Percentiles rank a stretch among this genome's conserved stretches.
Evolutionary conservation across 768 basidiomycete species (phyloP).

Genomic region (Tephrocybe sp.): DNA sequence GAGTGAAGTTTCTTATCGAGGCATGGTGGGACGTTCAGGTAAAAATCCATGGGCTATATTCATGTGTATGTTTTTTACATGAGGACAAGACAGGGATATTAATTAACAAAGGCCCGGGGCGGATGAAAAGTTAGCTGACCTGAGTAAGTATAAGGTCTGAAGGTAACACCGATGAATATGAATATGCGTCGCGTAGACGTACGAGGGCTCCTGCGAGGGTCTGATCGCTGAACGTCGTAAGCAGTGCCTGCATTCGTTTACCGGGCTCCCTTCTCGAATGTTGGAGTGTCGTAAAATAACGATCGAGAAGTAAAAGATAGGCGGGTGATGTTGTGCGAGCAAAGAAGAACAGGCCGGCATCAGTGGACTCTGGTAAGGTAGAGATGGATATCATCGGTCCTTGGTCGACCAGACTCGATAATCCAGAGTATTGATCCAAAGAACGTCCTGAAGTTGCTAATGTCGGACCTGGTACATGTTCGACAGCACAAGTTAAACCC

Average conservation of each 20-base stretch:
- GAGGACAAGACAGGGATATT: constrained; percentile 15
- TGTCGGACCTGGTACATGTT: background rate
- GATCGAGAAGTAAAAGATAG: constrained; percentile 28
- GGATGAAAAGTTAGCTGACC: constrained; percentile 34
- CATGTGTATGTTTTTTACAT: constrained; percentile 15
- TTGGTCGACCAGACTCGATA: constrained; percentile 42
- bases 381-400: constrained; percentile 30
- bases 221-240: constrained; percentile 19
- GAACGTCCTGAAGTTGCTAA: constrained; percentile 34
- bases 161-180: constrained; percentile 29
- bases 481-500: constrained; percentile 22
- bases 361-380: constrained; percentile 12
- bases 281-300: constrained; percentile 21
- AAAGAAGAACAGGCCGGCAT: constrained; percentile 34
- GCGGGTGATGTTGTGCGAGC: constrained; percentile 31
- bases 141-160: constrained; percentile 37
- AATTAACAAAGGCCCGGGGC: constrained; percentile 20
- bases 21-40: constrained; percentile 37
- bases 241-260: constrained; percentile 13
- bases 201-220: constrained; percentile 13
- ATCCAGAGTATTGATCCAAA: constrained; percentile 48
- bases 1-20: constrained; percentile 21
- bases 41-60: constrained; percentile 51
- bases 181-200: constrained; percentile 21
- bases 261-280: constrained; percentile 1